These are phyloP conservation scores for Spatholobus suberectus DNA, from an alignment of 306 rosid genomes.

Conservation along the genomic window DNA sequence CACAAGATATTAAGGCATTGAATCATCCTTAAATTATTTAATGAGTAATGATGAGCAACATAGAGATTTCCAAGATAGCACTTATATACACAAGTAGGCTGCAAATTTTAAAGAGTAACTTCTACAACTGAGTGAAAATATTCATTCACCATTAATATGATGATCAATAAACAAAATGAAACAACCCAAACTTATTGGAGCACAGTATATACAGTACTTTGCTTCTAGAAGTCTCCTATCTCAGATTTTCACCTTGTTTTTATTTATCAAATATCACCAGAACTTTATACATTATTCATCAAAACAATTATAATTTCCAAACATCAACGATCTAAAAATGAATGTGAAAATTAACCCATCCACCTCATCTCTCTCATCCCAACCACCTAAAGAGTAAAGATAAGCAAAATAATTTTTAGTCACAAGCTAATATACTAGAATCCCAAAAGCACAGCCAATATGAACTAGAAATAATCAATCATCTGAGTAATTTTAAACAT, in stretches of 20 bases:
- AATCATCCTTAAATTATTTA: constrained; percentile 6
- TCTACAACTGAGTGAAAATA: constrained; percentile 14
- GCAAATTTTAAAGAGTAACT: not conserved
- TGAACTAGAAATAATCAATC: constrained; percentile 9
- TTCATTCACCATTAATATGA: not conserved
- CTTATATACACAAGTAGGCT: not conserved
- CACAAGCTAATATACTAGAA: not conserved
- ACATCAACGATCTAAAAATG: not conserved
- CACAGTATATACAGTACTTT: not conserved
- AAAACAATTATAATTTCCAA: constrained; percentile 5
- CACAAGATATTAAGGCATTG: constrained; percentile 16
- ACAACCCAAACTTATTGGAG: not conserved
- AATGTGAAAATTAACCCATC: constrained; percentile 2
- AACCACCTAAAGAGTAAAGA: not conserved
- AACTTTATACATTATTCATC: not conserved
- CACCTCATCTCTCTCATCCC: not conserved
- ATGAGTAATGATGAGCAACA: constrained; percentile 1
- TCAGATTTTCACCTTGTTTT: not conserved
- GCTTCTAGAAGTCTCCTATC: constrained; percentile 5
- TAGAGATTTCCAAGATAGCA: not conserved
- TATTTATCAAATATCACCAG: not conserved
- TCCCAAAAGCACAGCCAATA: constrained; percentile 1
- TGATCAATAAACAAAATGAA: constrained; percentile 14
- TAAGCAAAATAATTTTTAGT: not conserved
- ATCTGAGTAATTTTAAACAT: constrained; percentile 11